Conservation (phyloP, 176 grass and related monocot genomes). For the Rhynchospora pubera region DNA sequence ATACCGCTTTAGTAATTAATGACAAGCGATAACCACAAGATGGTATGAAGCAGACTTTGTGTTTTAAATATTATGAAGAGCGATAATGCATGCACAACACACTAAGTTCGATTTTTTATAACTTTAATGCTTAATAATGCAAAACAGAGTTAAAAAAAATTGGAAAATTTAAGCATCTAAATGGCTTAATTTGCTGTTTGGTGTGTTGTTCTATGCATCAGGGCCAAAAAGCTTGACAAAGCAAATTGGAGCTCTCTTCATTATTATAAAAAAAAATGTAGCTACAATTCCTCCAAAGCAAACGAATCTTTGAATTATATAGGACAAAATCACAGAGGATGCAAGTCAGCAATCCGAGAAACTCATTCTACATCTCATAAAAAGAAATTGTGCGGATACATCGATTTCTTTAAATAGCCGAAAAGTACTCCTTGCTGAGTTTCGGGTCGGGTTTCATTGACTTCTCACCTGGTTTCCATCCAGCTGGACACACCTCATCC, state of each 20-base stretch:
- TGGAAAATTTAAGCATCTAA: background rate
- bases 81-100: background rate
- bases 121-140: background rate
- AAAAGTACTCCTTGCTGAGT: constrained; percentile 86
- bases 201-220: background rate
- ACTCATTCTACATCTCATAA: background rate
- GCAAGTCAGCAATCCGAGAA: background rate
- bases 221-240: background rate
- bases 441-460: constrained; percentile 94
- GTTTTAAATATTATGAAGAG: background rate
- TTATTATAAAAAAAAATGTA: constrained; percentile 3
- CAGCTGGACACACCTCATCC: constrained; percentile 90
- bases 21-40: too few relatives aligned
- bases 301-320: background rate
- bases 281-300: constrained; percentile 1
- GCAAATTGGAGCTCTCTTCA: background rate
- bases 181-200: background rate
- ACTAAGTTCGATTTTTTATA: background rate
- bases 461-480: constrained; percentile 87
- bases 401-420: constrained; percentile 47
- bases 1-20: too few relatives aligned
- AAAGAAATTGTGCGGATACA: background rate
- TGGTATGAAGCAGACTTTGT: background rate
- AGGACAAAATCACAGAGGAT: constrained; percentile 4
- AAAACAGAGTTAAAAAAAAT: background rate